A percentile compares a stretch with the other conserved stretches of the same genome.
Conservation (phyloP, 108 stramenopile genomes). For the Cyclotella sp. region DNA sequence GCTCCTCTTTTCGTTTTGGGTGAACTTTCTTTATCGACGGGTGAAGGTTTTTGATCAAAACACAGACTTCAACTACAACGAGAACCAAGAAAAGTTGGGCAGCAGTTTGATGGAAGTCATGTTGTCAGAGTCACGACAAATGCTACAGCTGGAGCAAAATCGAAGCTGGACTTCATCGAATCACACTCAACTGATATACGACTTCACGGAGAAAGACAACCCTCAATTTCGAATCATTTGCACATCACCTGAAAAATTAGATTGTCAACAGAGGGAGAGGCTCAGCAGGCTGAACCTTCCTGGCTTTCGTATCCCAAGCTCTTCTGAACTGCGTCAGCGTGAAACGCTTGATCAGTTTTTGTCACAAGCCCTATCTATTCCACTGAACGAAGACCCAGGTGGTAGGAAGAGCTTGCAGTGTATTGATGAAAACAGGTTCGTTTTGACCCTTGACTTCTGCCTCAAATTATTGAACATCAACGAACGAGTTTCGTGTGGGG, state of each 20-base stretch:
- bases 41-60: conserved; percentile 31
- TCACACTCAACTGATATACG: conserved; percentile 38
- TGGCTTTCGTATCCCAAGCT: conserved; percentile 30
- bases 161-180: conserved; percentile 19
- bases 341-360: conserved; percentile 37
- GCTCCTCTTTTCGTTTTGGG: conserved; percentile 30
- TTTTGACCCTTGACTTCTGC: conserved; percentile 39
- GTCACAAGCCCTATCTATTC: conserved; percentile 39
- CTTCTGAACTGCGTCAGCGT: conserved; percentile 24
- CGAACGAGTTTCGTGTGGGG: conserved; percentile 39
- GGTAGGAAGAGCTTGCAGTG: conserved; percentile 19
- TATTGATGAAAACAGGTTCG: conserved; percentile 38
- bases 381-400: conserved; percentile 9
- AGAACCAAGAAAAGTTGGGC: conserved; percentile 22
- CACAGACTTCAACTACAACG: conserved; percentile 40
- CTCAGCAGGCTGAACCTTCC: conserved; percentile 33
- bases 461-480: conserved; percentile 36
- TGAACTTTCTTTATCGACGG: conserved; percentile 27
- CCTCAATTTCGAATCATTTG: conserved; percentile 36
- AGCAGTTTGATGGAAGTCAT: conserved; percentile 43
- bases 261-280: conserved; percentile 14
- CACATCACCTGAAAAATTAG: conserved; percentile 30
- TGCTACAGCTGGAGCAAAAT: conserved; percentile 23
- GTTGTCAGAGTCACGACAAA: conserved; percentile 30
- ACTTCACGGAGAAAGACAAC: conserved; percentile 19